phyloP scores from a whole-genome alignment of 2,329 filamentous ascomycete genomes.

The Sarocladium brachiariae region DNA sequence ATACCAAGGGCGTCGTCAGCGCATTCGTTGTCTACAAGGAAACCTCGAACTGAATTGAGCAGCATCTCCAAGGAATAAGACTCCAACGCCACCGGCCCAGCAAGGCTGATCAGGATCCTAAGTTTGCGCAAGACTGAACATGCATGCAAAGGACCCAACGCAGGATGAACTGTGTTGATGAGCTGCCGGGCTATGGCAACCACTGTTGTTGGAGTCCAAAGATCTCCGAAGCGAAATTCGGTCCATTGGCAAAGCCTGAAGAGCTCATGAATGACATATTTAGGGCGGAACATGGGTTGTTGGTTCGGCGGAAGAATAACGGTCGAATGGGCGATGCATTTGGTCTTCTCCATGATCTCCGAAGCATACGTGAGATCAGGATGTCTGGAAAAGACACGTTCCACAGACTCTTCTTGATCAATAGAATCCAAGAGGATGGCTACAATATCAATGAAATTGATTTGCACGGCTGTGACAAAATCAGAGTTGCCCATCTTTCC shows the following conservation, averaged over 20 bases:
- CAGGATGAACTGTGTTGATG: slow-evolving; percentile 72
- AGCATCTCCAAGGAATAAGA: slow-evolving; percentile 89
- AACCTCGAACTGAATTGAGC: slow-evolving; percentile 70
- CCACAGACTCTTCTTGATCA: slow-evolving; percentile 68
- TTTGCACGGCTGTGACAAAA: slow-evolving; percentile 57
- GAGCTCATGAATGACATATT: slow-evolving; percentile 68
- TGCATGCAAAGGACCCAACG: slow-evolving; percentile 78
- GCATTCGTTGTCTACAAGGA: slow-evolving; percentile 77
- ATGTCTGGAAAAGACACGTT: slow-evolving; percentile 58
- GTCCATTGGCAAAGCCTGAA: slow-evolving; percentile 70
- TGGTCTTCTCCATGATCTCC: slow-evolving; percentile 62
- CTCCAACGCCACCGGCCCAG: slow-evolving; percentile 62
- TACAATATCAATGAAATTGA: slow-evolving; percentile 70
- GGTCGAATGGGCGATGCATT: slow-evolving; percentile 57
- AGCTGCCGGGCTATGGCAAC: slow-evolving; percentile 70
- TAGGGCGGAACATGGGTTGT: slow-evolving; percentile 79
- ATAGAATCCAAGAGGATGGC: slow-evolving; percentile 69
- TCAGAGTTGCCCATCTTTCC: slow-evolving; percentile 60
- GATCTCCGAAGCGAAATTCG: slow-evolving; percentile 52
- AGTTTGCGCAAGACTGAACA: slow-evolving; percentile 84
- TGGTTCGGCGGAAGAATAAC: slow-evolving; percentile 66
- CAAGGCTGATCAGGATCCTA: slow-evolving; percentile 70
- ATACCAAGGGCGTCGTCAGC: slow-evolving; percentile 86
- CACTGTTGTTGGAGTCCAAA: slow-evolving; percentile 74
- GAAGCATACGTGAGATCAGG: slow-evolving; percentile 53